phyloP scores from a whole-genome alignment of 2,329 filamentous ascomycete species.

The Phialophora macrospora region DNA sequence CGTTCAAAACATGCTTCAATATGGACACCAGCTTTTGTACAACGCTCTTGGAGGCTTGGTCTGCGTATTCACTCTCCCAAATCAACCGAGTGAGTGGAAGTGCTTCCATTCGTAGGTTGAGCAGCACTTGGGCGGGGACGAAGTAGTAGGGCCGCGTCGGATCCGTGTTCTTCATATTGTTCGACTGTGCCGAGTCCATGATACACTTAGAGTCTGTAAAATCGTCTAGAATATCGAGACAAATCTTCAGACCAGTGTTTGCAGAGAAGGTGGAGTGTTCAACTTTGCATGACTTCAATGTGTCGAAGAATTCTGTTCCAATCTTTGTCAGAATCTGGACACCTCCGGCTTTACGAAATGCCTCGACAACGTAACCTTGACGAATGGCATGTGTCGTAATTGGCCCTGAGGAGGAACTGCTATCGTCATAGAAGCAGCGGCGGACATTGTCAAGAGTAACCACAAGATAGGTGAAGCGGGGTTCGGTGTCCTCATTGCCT shows the following conservation, averaged over 20 bases:
- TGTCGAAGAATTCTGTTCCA: constrained; percentile 69
- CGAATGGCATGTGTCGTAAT: constrained; percentile 25
- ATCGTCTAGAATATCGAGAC: constrained; percentile 67
- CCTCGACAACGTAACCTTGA: constrained; percentile 76
- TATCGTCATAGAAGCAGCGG: constrained; percentile 52
- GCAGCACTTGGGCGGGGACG: constrained; percentile 74
- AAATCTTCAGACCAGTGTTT: constrained; percentile 73
- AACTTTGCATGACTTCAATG: constrained; percentile 57
- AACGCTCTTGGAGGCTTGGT: constrained; percentile 76
- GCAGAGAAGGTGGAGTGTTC: constrained; percentile 56
- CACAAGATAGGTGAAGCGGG: constrained; percentile 77
- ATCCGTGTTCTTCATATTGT: constrained; percentile 59
- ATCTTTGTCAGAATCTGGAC: constrained; percentile 75
- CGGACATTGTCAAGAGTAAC: constrained; percentile 69
- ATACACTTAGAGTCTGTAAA: constrained; percentile 79
- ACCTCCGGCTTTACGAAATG: constrained; percentile 82
- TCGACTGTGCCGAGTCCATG: constrained; percentile 72
- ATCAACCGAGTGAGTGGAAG: constrained; percentile 75
- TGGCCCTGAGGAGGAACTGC: constrained; percentile 22
- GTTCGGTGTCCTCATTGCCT: constrained; percentile 60
- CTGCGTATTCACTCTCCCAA: constrained; percentile 79
- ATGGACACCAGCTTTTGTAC: constrained; percentile 83
- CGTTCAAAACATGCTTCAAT: constrained; percentile 74
- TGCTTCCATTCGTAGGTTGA: constrained; percentile 81
- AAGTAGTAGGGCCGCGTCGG: constrained; percentile 65